Evolutionary conservation across 345 rosid genomes (phyloP).

Genomic region (Euphorbia pulcherrima): DNA sequence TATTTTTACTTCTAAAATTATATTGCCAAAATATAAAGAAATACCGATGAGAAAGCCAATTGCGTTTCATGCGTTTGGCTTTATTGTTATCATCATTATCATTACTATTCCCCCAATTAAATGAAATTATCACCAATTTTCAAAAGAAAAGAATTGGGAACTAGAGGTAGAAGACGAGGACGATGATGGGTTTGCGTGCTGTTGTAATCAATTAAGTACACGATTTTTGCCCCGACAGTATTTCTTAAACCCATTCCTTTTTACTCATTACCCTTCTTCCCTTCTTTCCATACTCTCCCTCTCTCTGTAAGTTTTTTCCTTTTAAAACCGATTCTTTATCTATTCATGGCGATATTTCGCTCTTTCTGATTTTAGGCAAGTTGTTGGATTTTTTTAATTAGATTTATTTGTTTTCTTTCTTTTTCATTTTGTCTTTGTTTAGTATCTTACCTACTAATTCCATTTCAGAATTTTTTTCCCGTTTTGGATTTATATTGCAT

Average conservation of each 20-base stretch:
- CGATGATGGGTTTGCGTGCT: slow-evolving; percentile 1
- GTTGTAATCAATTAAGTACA: neutral
- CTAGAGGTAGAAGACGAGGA: neutral
- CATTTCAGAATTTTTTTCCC: neutral
- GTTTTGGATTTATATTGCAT: too few species aligned
- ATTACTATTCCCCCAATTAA: too few species aligned
- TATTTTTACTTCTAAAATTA: too few species aligned
- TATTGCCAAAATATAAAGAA: too few species aligned
- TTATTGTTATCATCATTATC: too few species aligned
- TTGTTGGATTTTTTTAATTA: too few species aligned
- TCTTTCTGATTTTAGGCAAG: neutral
- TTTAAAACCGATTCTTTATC: neutral
- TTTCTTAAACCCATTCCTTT: neutral
- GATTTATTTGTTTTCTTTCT: too few species aligned
- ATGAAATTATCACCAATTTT: neutral
- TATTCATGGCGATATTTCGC: neutral
- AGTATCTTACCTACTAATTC: neutral
- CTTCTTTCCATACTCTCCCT: neutral
- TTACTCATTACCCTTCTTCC: neutral
- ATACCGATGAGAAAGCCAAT: too few species aligned
- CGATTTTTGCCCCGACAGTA: slow-evolving; percentile 2
- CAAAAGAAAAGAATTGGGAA: neutral
- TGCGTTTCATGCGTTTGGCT: too few species aligned
- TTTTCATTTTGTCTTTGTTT: too few species aligned
- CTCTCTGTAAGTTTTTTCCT: neutral